phyloP scores from a whole-genome alignment of 306 rosid genomes.

The Prosopis cineraria region DNA sequence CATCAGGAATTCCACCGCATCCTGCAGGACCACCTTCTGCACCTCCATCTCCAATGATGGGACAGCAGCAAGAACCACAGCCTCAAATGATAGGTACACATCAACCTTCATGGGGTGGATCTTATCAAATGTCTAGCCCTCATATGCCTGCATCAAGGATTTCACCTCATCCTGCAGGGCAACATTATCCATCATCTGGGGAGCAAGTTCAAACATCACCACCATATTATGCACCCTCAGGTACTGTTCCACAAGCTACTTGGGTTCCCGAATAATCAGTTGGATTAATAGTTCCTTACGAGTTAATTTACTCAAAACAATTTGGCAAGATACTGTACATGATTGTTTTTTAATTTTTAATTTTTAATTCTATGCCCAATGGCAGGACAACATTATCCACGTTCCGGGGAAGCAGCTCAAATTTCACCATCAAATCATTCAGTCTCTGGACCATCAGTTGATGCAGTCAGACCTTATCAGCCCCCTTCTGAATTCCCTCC shows the following conservation, averaged over 20 bases:
- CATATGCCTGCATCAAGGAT: slow-evolving; percentile 34
- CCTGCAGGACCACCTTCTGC: slow-evolving; percentile 37
- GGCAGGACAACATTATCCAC: slow-evolving; percentile 33
- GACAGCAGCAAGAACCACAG: slow-evolving; percentile 36
- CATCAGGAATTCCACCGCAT: slow-evolving; percentile 42
- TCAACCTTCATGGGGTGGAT: slow-evolving; percentile 43
- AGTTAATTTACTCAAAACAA: not conserved
- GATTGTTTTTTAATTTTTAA: not conserved
- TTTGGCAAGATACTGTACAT: not conserved
- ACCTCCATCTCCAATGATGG: slow-evolving; percentile 34
- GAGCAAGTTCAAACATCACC: not conserved
- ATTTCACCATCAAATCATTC: slow-evolving; percentile 25
- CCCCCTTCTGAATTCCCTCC: slow-evolving; percentile 38
- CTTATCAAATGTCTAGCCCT: slow-evolving; percentile 39
- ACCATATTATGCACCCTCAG: slow-evolving; percentile 11
- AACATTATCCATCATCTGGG: slow-evolving; percentile 27
- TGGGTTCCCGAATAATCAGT: not conserved
- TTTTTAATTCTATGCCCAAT: slow-evolving; percentile 5
- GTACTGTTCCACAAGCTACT: not conserved
- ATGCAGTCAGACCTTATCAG: slow-evolving; percentile 34
- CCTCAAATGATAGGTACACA: slow-evolving; percentile 36
- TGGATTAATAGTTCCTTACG: not conserved
- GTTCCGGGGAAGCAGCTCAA: slow-evolving; percentile 34
- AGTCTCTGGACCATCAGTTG: slow-evolving; percentile 39
- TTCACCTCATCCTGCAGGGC: slow-evolving; percentile 42